A percentile compares a stretch with the other conserved stretches of the same genome.
Evolutionary conservation across 2,329 filamentous ascomycete species (phyloP).

Genomic region (Hyphodiscus sp.): DNA sequence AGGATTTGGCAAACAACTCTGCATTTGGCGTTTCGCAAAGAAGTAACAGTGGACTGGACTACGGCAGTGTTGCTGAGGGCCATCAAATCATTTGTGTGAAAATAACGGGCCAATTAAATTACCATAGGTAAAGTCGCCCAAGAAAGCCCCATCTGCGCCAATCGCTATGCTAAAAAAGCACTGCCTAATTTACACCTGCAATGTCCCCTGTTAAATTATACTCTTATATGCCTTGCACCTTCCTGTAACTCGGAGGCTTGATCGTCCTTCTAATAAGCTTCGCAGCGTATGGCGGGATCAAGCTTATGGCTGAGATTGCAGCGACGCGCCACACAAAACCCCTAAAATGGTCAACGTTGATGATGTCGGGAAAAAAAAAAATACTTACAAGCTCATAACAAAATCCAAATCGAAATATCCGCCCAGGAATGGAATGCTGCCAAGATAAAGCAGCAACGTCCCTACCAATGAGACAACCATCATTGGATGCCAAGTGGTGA

Average conservation of each 20-base stretch:
- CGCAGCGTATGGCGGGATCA: slow-evolving; percentile 80
- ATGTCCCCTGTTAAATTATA: background rate
- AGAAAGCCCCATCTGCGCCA: background rate
- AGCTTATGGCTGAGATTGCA: slow-evolving; percentile 70
- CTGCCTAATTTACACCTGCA: background rate
- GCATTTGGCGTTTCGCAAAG: no score
- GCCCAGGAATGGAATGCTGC: slow-evolving; percentile 78
- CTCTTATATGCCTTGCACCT: slow-evolving; percentile 62
- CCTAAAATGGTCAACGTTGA: slow-evolving; percentile 34
- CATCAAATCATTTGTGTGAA: no score
- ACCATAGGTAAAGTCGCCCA: background rate
- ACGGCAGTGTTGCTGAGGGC: no score
- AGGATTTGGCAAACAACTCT: no score
- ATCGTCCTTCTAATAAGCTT: slow-evolving; percentile 81
- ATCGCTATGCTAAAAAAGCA: background rate
- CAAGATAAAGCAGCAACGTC: slow-evolving; percentile 74
- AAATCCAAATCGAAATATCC: slow-evolving; percentile 83
- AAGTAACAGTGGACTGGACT: no score
- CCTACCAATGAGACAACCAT: slow-evolving; percentile 84
- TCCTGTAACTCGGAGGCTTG: slow-evolving; percentile 90
- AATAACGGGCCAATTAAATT: no score
- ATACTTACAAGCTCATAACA: slow-evolving; percentile 58
- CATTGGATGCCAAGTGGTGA: slow-evolving; percentile 92
- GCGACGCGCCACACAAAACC: slow-evolving; percentile 84
- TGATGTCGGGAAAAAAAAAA: slow-evolving; percentile 12